A percentile compares a stretch with the other conserved stretches of the same genome.
Evolutionary conservation across 331 rosid species (phyloP).

Genomic region (Dryas integrifolia): DNA sequence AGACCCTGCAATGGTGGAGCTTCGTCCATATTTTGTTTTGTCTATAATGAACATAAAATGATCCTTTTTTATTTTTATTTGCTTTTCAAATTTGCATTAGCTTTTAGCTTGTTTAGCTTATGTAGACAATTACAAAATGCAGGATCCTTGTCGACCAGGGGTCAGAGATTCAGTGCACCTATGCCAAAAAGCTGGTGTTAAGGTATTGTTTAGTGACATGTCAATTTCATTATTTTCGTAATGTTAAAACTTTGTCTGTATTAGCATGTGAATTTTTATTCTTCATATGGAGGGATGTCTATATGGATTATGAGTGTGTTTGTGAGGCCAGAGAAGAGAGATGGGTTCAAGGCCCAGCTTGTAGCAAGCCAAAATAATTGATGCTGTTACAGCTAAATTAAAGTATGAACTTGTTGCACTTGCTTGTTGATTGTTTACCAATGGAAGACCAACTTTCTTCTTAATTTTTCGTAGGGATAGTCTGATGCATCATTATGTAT

Average conservation of each 20-base stretch:
- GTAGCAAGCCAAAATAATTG: too few relatives aligned
- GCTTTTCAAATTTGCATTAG: background rate
- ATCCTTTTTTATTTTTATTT: background rate
- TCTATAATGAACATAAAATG: background rate
- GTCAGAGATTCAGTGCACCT: conserved; percentile 67
- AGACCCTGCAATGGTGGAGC: too few relatives aligned
- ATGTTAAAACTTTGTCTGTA: background rate
- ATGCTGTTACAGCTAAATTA: too few relatives aligned
- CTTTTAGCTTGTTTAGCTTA: conserved; percentile 1
- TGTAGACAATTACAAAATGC: conserved; percentile 32
- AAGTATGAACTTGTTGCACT: too few relatives aligned
- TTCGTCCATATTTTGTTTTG: background rate
- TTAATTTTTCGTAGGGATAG: background rate
- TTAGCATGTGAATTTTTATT: background rate
- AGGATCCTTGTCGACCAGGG: conserved; percentile 97
- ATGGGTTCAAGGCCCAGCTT: too few relatives aligned
- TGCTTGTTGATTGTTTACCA: background rate
- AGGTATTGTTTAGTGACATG: conserved; percentile 43
- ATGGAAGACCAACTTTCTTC: background rate
- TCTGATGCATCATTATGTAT: background rate
- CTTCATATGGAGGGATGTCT: background rate
- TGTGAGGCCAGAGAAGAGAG: background rate
- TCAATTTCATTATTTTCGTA: background rate
- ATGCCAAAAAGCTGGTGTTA: conserved; percentile 82
- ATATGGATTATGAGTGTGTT: background rate